phyloP scores from a whole-genome alignment of 768 basidiomycete genomes.

The Leccinellum luteum region DNA sequence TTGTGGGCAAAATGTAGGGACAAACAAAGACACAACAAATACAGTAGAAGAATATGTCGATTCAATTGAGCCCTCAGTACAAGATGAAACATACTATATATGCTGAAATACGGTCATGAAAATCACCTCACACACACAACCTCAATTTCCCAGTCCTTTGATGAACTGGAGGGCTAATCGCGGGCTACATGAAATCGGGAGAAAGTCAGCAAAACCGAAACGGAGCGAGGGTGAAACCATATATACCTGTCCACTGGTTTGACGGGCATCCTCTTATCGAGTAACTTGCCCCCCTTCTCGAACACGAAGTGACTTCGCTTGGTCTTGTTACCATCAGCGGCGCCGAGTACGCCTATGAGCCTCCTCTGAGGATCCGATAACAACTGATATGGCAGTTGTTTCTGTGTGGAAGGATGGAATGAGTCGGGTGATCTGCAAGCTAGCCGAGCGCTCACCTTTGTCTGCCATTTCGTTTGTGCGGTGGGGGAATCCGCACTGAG shows the following conservation, averaged over 20 bases:
- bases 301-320: slow-evolving; percentile 95
- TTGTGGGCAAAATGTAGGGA: no score
- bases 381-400: slow-evolving; percentile 80
- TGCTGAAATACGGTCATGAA: not conserved
- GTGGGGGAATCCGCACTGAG: slow-evolving; percentile 74
- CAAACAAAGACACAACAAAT: not conserved
- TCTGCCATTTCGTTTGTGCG: slow-evolving; percentile 82
- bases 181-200: slow-evolving; percentile 42
- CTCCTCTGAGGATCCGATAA: slow-evolving; percentile 85
- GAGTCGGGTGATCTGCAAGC: not conserved
- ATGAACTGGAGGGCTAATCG: slow-evolving; percentile 67
- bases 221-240: not conserved
- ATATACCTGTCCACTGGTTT: slow-evolving; percentile 79
- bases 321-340: slow-evolving; percentile 74
- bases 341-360: slow-evolving; percentile 80
- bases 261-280: slow-evolving; percentile 83
- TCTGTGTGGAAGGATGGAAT: slow-evolving; percentile 42
- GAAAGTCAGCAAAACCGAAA: not conserved
- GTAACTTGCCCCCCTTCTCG: slow-evolving; percentile 83
- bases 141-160: slow-evolving; percentile 38
- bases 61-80: slow-evolving; percentile 3
- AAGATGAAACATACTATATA: slow-evolving; percentile 8
- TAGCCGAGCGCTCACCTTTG: slow-evolving; percentile 53
- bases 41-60: no score
- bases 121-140: not conserved